Percentiles rank a stretch among this genome's conserved stretches.
Evolutionary conservation across 495 filamentous ascomycete species (phyloP).

Genomic region (Saxophila tyrrhenica): DNA sequence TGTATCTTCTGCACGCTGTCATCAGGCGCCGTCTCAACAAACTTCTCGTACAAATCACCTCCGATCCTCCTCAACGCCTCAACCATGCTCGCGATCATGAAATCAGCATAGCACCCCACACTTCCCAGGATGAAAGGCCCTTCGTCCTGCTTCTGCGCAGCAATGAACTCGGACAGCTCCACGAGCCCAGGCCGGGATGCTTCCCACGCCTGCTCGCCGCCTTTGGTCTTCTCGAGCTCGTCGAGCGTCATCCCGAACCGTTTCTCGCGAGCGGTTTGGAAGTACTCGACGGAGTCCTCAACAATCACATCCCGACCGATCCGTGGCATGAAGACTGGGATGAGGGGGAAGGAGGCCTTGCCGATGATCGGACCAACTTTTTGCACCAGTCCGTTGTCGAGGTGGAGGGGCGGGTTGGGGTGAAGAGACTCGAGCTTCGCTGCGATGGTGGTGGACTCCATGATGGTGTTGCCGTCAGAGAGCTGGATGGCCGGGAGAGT

Average conservation of each 20-base stretch:
- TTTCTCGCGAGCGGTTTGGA: constrained; percentile 31
- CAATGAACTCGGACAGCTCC: constrained; percentile 37
- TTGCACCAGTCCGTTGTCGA: constrained; percentile 38
- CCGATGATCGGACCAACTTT: constrained; percentile 25
- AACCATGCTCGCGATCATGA: constrained; percentile 31
- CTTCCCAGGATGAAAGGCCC: constrained; percentile 39
- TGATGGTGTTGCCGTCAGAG: constrained; percentile 42
- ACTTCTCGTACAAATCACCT: constrained; percentile 15
- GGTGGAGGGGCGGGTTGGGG: constrained; percentile 40
- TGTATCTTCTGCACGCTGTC: constrained; percentile 16
- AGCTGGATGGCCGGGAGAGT: constrained; percentile 43
- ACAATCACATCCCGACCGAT: constrained; percentile 33
- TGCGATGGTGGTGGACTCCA: constrained; percentile 47
- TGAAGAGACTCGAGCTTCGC: constrained; percentile 39
- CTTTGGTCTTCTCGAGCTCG: constrained; percentile 29
- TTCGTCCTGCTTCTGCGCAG: constrained; percentile 36
- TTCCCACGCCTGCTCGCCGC: constrained; percentile 30
- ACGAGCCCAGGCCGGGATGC: constrained; percentile 27
- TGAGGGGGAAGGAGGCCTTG: constrained; percentile 15
- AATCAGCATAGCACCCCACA: constrained; percentile 29
- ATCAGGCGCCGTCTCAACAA: constrained; percentile 14
- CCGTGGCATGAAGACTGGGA: constrained; percentile 25
- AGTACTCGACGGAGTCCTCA: constrained; percentile 35
- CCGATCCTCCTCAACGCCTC: constrained; percentile 21
- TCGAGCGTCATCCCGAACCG: constrained; percentile 35